Base-by-base conservation (phyloP, 371 early-diverging fungal genomes). In the Saksenaea vasiformis region DNA sequence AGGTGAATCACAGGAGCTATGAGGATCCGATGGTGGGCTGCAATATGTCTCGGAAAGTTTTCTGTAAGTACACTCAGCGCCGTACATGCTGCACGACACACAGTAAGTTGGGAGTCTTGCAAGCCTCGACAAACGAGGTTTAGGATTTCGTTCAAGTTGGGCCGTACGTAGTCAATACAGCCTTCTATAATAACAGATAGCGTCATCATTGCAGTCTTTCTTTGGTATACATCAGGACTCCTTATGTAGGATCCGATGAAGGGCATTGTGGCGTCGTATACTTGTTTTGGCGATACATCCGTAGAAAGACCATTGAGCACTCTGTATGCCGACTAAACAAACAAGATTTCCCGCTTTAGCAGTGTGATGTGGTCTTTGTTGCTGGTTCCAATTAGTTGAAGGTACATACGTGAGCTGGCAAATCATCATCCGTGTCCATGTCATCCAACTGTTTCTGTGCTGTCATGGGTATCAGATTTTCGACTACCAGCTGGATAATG, bases 161-260 rank as follows among this genome's bases (percentile, higher is more conserved):
- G 77, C 43, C 90, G 81, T 56, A 92, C 90, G 56, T 81, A 86
- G 56, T 95, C 95, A n/a, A 92, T 88, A 56, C 93, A 90, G 3
- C 94, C 93, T 68, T 96, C 95, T 28, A 91, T 85, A 54, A 84
- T 73, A 35, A 91, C 91, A 59, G 91, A 92, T 61, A 95, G 79
- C 7, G 90, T 83, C 78, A 94, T 87, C 91, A 95, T 90, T 36
- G 91, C 88, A 41, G 93, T 93, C 73, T 91, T 93, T 64, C 95
- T 87, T 62, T 74, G 84, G 54, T 77, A 73, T 43, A 91, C 88
- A 44, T 90, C 81, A 5, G 85, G 69, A 63, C 81, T 90, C 55
- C 87, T 87, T 84, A 92, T 88, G 67, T 92, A 93, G 57, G 81
- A 78, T 19, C 90, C 61, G 54, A 94, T 88, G 58, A 86, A 76